A percentile compares a stretch with the other conserved stretches of the same genome.
phyloP scores from a whole-genome alignment of 805 yeast genomes.

The Brettanomyces sp. region DNA sequence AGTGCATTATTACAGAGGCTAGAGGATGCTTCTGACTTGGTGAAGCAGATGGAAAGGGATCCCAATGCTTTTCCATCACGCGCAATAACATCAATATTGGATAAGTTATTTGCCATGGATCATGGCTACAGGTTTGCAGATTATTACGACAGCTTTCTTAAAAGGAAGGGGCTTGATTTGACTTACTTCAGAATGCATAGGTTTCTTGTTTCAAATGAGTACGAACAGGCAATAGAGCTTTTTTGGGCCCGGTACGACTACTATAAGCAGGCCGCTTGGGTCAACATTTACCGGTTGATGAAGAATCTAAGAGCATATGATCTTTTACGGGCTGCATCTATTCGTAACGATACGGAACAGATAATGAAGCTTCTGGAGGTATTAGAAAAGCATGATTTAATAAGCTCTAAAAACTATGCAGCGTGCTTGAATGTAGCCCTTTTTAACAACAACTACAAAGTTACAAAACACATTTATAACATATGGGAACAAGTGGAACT shows the following conservation, averaged over 20 bases:
- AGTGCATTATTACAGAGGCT: background rate
- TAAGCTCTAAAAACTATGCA: conserved; percentile 6
- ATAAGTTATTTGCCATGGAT: conserved; percentile 9
- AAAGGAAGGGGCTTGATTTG: conserved; percentile 2
- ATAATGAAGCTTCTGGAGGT: conserved; percentile 7
- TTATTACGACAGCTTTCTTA: conserved; percentile 6
- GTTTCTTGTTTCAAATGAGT: conserved; percentile 10
- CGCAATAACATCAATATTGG: conserved; percentile 5
- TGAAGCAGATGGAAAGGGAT: background rate
- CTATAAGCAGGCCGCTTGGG: background rate
- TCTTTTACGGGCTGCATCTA: conserved; percentile 13
- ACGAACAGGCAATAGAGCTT: conserved; percentile 15
- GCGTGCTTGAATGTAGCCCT: background rate
- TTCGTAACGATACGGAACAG: conserved; percentile 14
- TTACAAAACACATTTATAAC: background rate
- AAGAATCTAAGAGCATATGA: conserved; percentile 6
- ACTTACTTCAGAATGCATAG: conserved; percentile 12
- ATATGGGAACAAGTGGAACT: background rate
- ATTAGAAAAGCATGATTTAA: background rate
- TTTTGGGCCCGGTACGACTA: conserved; percentile 9
- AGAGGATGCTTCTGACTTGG: background rate
- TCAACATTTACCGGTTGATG: background rate
- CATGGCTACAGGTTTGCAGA: conserved; percentile 5
- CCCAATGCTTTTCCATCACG: background rate
- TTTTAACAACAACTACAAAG: background rate